These are phyloP conservation scores for Hemileia vastatrix DNA, from an alignment of 1,284 basidiomycete species.

Conservation along the genomic window DNA sequence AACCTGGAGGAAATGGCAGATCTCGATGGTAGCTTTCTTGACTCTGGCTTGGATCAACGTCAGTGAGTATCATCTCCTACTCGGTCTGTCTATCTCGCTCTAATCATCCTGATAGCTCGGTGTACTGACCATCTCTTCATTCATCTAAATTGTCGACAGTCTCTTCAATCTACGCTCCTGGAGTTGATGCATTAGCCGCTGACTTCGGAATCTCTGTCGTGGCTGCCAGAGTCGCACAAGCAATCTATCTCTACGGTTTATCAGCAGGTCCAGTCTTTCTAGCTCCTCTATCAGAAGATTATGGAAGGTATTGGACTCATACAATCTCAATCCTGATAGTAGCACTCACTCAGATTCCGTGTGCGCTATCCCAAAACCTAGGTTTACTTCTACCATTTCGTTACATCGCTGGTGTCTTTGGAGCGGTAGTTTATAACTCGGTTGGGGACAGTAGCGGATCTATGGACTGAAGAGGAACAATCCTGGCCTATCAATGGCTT, in stretches of 20 bases:
- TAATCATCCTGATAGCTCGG: too few species aligned
- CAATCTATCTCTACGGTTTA: constrained; percentile 34
- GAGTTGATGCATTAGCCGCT: constrained; percentile 21
- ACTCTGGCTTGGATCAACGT: constrained; percentile 28
- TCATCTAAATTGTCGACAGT: constrained; percentile 7
- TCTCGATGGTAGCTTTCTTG: constrained; percentile 25
- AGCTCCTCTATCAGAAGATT: constrained; percentile 35
- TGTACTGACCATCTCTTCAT: not conserved
- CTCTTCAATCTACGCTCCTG: constrained; percentile 30
- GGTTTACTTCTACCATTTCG: too few species aligned
- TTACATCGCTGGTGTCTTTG: too few species aligned
- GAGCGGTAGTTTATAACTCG: too few species aligned
- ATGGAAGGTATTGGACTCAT: constrained; percentile 30
- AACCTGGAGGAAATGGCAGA: too few species aligned
- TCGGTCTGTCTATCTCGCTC: not conserved
- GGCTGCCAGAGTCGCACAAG: constrained; percentile 25
- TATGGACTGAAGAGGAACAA: constrained; percentile 31
- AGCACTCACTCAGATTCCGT: too few species aligned
- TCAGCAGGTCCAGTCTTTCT: constrained; percentile 27
- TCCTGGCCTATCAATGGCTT: constrained; percentile 35
- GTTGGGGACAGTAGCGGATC: too few species aligned
- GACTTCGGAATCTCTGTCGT: constrained; percentile 27
- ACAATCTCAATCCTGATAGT: not conserved
- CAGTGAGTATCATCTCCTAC: constrained; percentile 1
- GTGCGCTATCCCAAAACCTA: too few species aligned